phyloP scores from a whole-genome alignment of 495 filamentous ascomycete species.

The Bacidia gigantensis region DNA sequence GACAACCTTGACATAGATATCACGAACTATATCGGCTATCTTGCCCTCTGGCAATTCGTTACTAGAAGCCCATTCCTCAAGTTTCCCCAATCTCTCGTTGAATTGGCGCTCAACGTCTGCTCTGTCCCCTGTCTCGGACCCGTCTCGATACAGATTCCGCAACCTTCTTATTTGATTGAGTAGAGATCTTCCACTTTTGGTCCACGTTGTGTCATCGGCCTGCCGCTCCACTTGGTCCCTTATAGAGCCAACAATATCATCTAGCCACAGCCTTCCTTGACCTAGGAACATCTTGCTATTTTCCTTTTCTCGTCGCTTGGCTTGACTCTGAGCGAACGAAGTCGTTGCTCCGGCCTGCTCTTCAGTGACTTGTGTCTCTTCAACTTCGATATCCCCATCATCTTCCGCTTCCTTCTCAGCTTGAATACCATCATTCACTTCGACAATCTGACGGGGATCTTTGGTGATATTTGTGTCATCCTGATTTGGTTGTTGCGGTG shows the following conservation, averaged over 20 bases:
- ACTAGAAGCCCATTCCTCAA: not conserved
- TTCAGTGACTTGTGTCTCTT: too few species aligned
- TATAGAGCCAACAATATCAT: not conserved
- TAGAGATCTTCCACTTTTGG: not conserved
- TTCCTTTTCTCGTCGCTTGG: too few species aligned
- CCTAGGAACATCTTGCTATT: not conserved
- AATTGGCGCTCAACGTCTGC: not conserved
- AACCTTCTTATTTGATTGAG: not conserved
- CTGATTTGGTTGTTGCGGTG: too few species aligned
- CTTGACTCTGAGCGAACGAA: too few species aligned
- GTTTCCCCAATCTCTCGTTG: not conserved
- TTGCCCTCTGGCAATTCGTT: not conserved
- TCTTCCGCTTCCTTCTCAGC: too few species aligned
- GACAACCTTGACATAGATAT: slow-evolving; percentile 15
- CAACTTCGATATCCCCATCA: too few species aligned
- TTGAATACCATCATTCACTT: too few species aligned
- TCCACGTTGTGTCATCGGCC: not conserved
- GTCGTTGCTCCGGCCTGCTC: too few species aligned
- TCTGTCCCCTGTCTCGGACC: not conserved
- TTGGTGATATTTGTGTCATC: too few species aligned
- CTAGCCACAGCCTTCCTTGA: not conserved
- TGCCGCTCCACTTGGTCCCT: not conserved
- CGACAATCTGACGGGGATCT: too few species aligned
- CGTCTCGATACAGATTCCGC: not conserved
- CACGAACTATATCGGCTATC: slow-evolving; percentile 4